phyloP scores from a whole-genome alignment of 2,329 filamentous ascomycete genomes.

The Pseudogymnoascus sp. region DNA sequence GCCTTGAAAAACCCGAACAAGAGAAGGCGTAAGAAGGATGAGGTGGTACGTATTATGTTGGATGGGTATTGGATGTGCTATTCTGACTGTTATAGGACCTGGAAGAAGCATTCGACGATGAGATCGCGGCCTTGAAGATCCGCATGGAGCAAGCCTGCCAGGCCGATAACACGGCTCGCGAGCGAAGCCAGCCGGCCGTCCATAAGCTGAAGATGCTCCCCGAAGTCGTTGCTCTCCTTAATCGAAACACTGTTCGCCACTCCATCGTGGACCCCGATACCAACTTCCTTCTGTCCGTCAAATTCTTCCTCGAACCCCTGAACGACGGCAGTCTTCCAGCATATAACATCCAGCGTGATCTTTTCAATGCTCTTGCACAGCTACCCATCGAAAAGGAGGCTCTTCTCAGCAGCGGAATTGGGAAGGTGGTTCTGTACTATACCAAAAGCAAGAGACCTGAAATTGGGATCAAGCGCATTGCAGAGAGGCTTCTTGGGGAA shows the following conservation, averaged over 20 bases:
- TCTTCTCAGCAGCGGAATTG: constrained; percentile 82
- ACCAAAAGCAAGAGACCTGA: constrained; percentile 90
- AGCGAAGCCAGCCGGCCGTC: constrained; percentile 69
- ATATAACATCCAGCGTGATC: constrained; percentile 93
- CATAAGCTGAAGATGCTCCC: constrained; percentile 92
- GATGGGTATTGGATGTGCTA: not conserved
- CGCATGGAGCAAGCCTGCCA: constrained; percentile 87
- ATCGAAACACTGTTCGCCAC: constrained; percentile 76
- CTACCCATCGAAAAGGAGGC: constrained; percentile 87
- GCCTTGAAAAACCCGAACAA: constrained; percentile 75
- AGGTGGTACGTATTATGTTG: constrained; percentile 56
- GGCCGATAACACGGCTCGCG: constrained; percentile 73
- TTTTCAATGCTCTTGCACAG: constrained; percentile 70
- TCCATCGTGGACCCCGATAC: constrained; percentile 88
- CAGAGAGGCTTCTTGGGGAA: constrained; percentile 83
- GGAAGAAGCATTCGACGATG: constrained; percentile 80
- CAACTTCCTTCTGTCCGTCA: constrained; percentile 88
- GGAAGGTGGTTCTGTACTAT: constrained; percentile 94
- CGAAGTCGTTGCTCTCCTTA: constrained; percentile 78
- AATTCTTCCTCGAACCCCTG: constrained; percentile 93
- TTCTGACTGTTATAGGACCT: constrained; percentile 55
- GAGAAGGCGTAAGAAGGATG: constrained; percentile 63
- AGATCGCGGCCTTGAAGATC: constrained; percentile 78
- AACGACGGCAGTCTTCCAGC: constrained; percentile 90
- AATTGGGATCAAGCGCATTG: constrained; percentile 81